phyloP scores from a whole-genome alignment of 2,329 filamentous ascomycete genomes.

The Penicillium sclerotiorum region DNA sequence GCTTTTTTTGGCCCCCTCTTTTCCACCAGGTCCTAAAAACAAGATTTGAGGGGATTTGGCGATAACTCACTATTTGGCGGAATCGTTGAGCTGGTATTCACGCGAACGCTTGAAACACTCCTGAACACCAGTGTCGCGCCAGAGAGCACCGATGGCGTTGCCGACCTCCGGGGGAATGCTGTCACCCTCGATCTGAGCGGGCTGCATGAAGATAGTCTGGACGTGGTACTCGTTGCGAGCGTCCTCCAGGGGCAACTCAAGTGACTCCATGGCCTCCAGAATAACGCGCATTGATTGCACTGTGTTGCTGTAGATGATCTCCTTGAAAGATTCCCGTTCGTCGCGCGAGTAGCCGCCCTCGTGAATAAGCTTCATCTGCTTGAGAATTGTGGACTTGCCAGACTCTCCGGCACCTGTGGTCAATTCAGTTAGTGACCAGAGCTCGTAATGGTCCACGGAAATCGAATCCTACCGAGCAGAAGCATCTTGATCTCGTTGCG shows the following conservation, averaged over 20 bases:
- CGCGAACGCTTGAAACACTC: slow-evolving; percentile 93
- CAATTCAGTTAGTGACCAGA: too few species aligned
- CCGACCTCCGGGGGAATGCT: slow-evolving; percentile 92
- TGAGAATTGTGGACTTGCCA: slow-evolving; percentile 90
- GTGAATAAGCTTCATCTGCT: slow-evolving; percentile 99
- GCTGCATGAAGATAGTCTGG: slow-evolving; percentile 98
- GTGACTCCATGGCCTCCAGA: slow-evolving; percentile 68
- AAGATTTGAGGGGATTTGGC: too few species aligned
- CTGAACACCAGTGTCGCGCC: slow-evolving; percentile 91
- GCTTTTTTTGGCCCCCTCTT: neutral
- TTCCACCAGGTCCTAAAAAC: too few species aligned
- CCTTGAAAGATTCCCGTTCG: slow-evolving; percentile 70
- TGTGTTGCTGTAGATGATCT: slow-evolving; percentile 73
- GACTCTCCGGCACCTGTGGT: slow-evolving; percentile 97
- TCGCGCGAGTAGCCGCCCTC: slow-evolving; percentile 98
- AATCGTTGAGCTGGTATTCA: slow-evolving; percentile 96
- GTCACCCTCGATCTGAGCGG: slow-evolving; percentile 93
- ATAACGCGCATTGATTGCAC: slow-evolving; percentile 72
- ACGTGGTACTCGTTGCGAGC: slow-evolving; percentile 95
- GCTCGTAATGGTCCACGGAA: too few species aligned
- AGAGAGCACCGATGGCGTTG: slow-evolving; percentile 86
- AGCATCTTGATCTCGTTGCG: slow-evolving; percentile 99
- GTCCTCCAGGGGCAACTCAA: slow-evolving; percentile 82
- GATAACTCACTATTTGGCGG: slow-evolving; percentile 81
- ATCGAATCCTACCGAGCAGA: slow-evolving; percentile 74